phyloP scores from a whole-genome alignment of 345 rosid genomes.

The Cochlearia excelsa region DNA sequence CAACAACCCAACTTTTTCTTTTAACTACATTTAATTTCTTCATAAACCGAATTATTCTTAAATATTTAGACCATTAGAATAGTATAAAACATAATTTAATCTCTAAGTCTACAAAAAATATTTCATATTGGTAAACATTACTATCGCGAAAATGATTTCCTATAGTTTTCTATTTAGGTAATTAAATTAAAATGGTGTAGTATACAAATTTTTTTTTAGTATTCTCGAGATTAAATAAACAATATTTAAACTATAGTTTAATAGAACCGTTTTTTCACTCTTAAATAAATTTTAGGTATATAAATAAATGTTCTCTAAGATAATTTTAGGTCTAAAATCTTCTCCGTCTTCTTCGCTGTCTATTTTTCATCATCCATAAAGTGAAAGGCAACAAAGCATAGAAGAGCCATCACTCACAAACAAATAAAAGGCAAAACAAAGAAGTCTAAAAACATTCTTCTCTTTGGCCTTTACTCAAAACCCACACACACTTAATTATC shows the following conservation, averaged over 20 bases:
- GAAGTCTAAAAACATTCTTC: conserved; percentile 37
- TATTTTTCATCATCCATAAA: conserved; percentile 34
- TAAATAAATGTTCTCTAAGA: conserved; percentile 8
- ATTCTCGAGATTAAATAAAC: neutral
- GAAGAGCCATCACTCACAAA: conserved; percentile 34
- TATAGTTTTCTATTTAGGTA: neutral
- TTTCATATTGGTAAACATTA: no score
- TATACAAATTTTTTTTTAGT: neutral
- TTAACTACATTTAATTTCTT: conserved; percentile 22
- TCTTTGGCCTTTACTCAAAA: conserved; percentile 27
- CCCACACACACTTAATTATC: conserved; percentile 17
- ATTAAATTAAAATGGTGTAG: neutral
- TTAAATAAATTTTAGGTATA: neutral
- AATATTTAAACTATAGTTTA: neutral
- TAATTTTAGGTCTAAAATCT: conserved; percentile 25
- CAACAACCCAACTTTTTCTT: conserved; percentile 33
- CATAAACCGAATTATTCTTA: conserved; percentile 6
- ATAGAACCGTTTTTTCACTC: neutral
- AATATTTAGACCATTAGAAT: neutral
- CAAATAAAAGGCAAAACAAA: conserved; percentile 27
- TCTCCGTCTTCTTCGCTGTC: conserved; percentile 41
- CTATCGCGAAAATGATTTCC: neutral
- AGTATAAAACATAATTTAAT: no score
- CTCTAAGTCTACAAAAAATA: no score
- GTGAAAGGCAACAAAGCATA: conserved; percentile 36